A percentile compares a stretch with the other conserved stretches of the same genome.
These are phyloP conservation scores for Bidens hawaiensis DNA, from an alignment of 140 eudicot genomes.

Conservation along the genomic window DNA sequence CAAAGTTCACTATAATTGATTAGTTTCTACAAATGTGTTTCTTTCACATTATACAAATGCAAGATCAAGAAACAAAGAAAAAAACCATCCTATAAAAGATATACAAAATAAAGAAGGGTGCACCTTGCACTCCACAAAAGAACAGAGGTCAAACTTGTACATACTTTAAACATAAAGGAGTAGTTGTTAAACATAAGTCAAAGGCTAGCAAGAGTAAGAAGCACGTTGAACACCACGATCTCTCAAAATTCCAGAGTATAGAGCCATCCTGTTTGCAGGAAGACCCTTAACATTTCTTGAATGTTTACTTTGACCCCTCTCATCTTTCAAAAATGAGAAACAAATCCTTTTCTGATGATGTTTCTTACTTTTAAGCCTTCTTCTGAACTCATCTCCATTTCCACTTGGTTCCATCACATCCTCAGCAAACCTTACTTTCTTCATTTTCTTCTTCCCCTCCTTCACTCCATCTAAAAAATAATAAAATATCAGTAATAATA, in stretches of 20 bases:
- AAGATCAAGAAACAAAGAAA: slow-evolving; percentile 16
- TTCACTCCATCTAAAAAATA: slow-evolving; percentile 48
- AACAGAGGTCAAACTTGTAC: slow-evolving; percentile 15
- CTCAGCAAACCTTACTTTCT: slow-evolving; percentile 61
- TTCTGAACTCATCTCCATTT: slow-evolving; percentile 69
- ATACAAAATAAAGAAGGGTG: slow-evolving; percentile 15
- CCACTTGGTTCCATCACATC: no score
- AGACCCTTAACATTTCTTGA: slow-evolving; percentile 25
- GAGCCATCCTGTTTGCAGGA: slow-evolving; percentile 79
- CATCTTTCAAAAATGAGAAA: not conserved
- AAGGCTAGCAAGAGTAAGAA: slow-evolving; percentile 41
- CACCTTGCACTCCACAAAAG: slow-evolving; percentile 7
- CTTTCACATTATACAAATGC: slow-evolving; percentile 6
- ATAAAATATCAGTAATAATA: no score
- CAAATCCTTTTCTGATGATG: not conserved
- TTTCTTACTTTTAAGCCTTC: slow-evolving; percentile 20
- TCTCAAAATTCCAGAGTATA: slow-evolving; percentile 72
- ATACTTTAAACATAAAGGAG: not conserved
- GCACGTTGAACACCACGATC: slow-evolving; percentile 59
- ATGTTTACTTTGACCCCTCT: slow-evolving; percentile 8
- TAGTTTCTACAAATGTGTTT: slow-evolving; percentile 3
- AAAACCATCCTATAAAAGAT: slow-evolving; percentile 4
- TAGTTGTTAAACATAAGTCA: not conserved
- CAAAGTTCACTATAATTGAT: not conserved
- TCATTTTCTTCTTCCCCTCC: slow-evolving; percentile 31